Conservation (phyloP, 129 eudicot species). For the Flaveria brownii region DNA sequence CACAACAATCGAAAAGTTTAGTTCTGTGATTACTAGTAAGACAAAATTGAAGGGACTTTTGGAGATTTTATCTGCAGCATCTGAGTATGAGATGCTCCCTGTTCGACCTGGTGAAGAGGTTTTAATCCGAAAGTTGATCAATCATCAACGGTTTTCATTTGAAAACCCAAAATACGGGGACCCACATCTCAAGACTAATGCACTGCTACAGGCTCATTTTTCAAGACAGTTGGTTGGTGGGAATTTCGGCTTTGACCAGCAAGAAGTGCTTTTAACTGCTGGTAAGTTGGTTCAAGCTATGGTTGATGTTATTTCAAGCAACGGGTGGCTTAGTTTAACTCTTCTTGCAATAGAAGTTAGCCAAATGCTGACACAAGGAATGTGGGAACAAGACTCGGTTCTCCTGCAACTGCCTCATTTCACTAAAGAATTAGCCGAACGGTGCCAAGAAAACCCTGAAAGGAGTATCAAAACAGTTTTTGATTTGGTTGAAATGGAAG, state of each 20-base stretch:
- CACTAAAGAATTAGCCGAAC: constrained; percentile 69
- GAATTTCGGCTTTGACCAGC: constrained; percentile 77
- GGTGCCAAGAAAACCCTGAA: constrained; percentile 77
- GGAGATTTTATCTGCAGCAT: not conserved
- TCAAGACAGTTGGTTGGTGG: constrained; percentile 76
- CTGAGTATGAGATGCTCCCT: constrained; percentile 37
- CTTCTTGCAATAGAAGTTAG: constrained; percentile 88
- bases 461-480: constrained; percentile 66
- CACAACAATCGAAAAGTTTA: constrained; percentile 79
- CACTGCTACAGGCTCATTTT: constrained; percentile 82
- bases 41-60: constrained; percentile 6
- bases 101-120: constrained; percentile 85
- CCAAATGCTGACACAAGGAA: constrained; percentile 88
- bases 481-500: constrained; percentile 81
- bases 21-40: constrained; percentile 17
- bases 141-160: constrained; percentile 76
- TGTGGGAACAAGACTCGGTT: constrained; percentile 90
- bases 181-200: constrained; percentile 82
- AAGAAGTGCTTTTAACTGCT: constrained; percentile 71
- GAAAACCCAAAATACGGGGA: constrained; percentile 69
- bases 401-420: constrained; percentile 81
- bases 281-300: constrained; percentile 79
- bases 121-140: constrained; percentile 53
- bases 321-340: constrained; percentile 81
- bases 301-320: constrained; percentile 94